A percentile compares a stretch with the other conserved stretches of the same genome.
phyloP scores from a whole-genome alignment of 2,329 filamentous ascomycete genomes.

The Hypoxylon sp. region DNA sequence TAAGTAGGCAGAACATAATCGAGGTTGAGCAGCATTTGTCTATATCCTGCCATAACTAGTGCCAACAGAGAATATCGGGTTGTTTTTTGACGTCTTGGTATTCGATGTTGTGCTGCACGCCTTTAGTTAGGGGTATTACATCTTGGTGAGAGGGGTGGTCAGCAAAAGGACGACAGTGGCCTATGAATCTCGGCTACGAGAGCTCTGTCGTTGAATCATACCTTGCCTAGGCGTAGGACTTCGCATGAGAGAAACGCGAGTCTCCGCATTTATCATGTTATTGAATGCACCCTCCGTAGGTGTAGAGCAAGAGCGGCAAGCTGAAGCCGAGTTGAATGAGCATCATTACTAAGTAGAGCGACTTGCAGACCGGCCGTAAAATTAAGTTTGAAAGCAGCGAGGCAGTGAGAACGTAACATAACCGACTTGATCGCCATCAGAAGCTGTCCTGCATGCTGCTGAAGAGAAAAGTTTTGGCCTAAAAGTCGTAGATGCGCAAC shows the following conservation, averaged over 20 bases:
- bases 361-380: constrained; percentile 37
- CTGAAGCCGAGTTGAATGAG: constrained; percentile 21
- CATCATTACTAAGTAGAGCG: constrained; percentile 38
- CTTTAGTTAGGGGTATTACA: constrained; percentile 17
- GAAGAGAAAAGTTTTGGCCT: constrained; percentile 7
- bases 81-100: constrained; percentile 30
- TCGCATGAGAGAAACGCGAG: constrained; percentile 12
- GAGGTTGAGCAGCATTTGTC: constrained; percentile 30
- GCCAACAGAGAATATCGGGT: constrained; percentile 15
- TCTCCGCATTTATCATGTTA: constrained; percentile 20
- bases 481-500: constrained; percentile 11
- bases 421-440: constrained; percentile 17
- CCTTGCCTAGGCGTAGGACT: constrained; percentile 6
- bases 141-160: constrained; percentile 16
- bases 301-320: constrained; percentile 18
- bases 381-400: constrained; percentile 33
- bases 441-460: constrained; percentile 21
- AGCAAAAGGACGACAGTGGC: constrained; percentile 21
- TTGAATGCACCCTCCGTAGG: constrained; percentile 28
- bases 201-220: constrained; percentile 15
- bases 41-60: constrained; percentile 17
- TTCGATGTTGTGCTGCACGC: constrained; percentile 30
- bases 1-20: constrained; percentile 21
- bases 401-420: constrained; percentile 23
- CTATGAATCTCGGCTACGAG: constrained; percentile 15